Conservation (phyloP, 345 rosid species). For the Nephelium lappaceum region DNA sequence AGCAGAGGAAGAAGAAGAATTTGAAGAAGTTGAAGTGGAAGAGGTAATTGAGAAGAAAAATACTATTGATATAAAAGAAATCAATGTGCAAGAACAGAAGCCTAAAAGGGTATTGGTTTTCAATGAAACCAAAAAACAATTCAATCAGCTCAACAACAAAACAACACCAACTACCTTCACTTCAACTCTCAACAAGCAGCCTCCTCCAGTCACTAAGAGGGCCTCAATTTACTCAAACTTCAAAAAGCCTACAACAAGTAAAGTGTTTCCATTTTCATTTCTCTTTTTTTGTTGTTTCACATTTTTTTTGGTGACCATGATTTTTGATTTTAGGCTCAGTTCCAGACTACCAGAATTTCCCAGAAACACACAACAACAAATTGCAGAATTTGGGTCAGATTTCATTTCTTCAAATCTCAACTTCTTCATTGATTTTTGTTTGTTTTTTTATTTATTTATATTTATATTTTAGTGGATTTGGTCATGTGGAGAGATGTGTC, state of each 20-base stretch:
- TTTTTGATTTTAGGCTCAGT: slow-evolving; percentile 24
- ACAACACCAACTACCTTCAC: slow-evolving; percentile 37
- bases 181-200: slow-evolving; percentile 44
- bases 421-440: neutral
- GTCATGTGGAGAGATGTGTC: slow-evolving; percentile 93
- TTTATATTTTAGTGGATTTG: slow-evolving; percentile 68
- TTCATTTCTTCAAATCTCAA: neutral
- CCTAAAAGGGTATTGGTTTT: slow-evolving; percentile 15
- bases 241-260: slow-evolving; percentile 37
- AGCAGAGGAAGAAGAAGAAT: slow-evolving; percentile 42
- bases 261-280: slow-evolving; percentile 23
- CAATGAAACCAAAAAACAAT: slow-evolving; percentile 25
- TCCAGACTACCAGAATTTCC: slow-evolving; percentile 38
- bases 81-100: slow-evolving; percentile 36
- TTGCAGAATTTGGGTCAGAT: slow-evolving; percentile 72
- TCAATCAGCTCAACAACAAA: slow-evolving; percentile 45
- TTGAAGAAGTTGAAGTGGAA: slow-evolving; percentile 33
- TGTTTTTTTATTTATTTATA: neutral
- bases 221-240: slow-evolving; percentile 45
- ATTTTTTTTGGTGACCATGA: neutral
- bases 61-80: slow-evolving; percentile 57
- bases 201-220: slow-evolving; percentile 50
- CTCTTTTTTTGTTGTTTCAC: slow-evolving; percentile 3
- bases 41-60: slow-evolving; percentile 37
- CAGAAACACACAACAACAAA: slow-evolving; percentile 53